Evolutionary conservation across 2,329 filamentous ascomycete species (phyloP).

Genomic region (Botryotinia narcissicola): DNA sequence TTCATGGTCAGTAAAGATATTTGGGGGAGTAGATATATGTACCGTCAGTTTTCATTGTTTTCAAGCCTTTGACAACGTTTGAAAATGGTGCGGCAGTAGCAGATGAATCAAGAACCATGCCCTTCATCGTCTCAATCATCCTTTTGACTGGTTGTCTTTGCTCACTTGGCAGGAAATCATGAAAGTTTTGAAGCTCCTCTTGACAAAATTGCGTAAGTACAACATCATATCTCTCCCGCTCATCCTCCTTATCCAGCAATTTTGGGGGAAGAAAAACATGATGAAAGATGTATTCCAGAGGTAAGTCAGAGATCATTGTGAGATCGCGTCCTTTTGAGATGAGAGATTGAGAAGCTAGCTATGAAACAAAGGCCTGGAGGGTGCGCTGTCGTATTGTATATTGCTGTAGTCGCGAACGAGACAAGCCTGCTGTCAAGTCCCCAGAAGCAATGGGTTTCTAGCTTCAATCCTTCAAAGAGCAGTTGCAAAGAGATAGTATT

Average conservation of each 20-base stretch:
- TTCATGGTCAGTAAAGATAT: background rate
- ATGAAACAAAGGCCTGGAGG: too few species aligned
- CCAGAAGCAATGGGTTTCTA: background rate
- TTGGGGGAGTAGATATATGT: too few species aligned
- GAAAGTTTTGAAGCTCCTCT: slow-evolving; percentile 9
- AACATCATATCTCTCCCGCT: slow-evolving; percentile 21
- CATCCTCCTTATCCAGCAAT: slow-evolving; percentile 43
- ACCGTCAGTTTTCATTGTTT: background rate
- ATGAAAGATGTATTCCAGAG: slow-evolving; percentile 41
- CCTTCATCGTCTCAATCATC: background rate
- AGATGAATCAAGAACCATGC: background rate
- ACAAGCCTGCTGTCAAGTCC: background rate
- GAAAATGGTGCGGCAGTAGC: background rate
- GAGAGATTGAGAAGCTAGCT: background rate
- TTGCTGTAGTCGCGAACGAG: too few species aligned
- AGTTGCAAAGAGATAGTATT: background rate
- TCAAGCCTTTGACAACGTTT: background rate
- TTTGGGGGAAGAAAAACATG: slow-evolving; percentile 51
- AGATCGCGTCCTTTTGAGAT: background rate
- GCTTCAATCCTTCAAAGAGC: background rate
- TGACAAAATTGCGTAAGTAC: slow-evolving; percentile 17
- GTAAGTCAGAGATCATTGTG: background rate
- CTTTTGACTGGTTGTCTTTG: slow-evolving; percentile 10
- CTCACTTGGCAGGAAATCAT: background rate
- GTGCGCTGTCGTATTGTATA: too few species aligned